A percentile compares a stretch with the other conserved stretches of the same genome.
Conservation (phyloP, 805 yeast genomes). For the Candida alai region DNA sequence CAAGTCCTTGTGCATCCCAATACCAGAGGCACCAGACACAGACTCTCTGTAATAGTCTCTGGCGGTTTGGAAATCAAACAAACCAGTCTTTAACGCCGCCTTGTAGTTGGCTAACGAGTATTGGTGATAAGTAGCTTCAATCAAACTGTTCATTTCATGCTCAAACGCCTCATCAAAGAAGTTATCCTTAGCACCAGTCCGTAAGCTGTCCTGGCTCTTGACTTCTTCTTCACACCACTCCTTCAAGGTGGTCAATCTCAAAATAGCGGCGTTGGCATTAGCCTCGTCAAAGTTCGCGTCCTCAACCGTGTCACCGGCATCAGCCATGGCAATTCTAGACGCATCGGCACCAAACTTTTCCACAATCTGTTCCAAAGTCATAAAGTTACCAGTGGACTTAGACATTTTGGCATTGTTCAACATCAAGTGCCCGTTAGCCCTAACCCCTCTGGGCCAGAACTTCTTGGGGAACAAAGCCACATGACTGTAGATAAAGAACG, state of each 20-base stretch:
- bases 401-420: constrained; percentile 97
- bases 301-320: constrained; percentile 96
- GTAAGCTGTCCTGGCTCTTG: constrained; percentile 45
- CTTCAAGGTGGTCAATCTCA: constrained; percentile 85
- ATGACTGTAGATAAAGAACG: constrained; percentile 90
- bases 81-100: constrained; percentile 83
- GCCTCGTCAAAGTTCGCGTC: constrained; percentile 98
- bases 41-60: constrained; percentile 96
- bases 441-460: constrained; percentile 91
- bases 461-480: constrained; percentile 88
- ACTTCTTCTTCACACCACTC: constrained; percentile 91
- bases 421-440: constrained; percentile 93
- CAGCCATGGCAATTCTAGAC: constrained; percentile 94
- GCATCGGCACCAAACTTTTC: constrained; percentile 97
- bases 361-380: constrained; percentile 81
- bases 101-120: constrained; percentile 77
- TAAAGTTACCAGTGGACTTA: constrained; percentile 94
- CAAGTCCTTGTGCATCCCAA: constrained; percentile 79
- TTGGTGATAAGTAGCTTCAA: constrained; percentile 68
- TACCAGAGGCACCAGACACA: constrained; percentile 40
- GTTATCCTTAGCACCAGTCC: constrained; percentile 44
- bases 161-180: constrained; percentile 90
- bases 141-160: constrained; percentile 83
- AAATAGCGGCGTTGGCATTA: constrained; percentile 94
- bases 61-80: constrained; percentile 91